Conservation (phyloP, 148 eudicot genomes). For the Rhododendron vialii region DNA sequence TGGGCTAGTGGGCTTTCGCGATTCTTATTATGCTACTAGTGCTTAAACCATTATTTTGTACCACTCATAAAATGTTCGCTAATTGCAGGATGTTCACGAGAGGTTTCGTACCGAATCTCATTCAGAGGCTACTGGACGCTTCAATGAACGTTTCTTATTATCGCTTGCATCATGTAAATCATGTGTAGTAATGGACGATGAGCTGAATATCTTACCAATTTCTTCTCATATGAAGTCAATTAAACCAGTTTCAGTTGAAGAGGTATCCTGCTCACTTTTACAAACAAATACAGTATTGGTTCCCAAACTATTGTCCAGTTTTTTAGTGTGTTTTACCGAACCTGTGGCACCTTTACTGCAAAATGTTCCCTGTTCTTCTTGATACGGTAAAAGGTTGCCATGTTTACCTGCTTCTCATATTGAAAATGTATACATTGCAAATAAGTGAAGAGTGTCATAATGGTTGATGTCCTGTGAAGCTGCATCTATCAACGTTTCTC, state of each 20-base stretch:
- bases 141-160: slow-evolving; percentile 88
- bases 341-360: neutral
- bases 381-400: neutral
- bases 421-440: neutral
- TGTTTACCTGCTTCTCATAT: neutral
- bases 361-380: neutral
- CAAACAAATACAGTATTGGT: neutral
- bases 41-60: neutral
- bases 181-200: slow-evolving; percentile 93
- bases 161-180: slow-evolving; percentile 86
- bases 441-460: neutral
- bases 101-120: slow-evolving; percentile 95
- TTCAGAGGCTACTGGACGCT: slow-evolving; percentile 69
- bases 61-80: neutral
- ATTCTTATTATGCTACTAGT: neutral
- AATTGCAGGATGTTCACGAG: slow-evolving; percentile 86
- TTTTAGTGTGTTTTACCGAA: neutral
- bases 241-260: slow-evolving; percentile 54
- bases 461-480: neutral
- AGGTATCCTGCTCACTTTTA: slow-evolving; percentile 43
- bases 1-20: neutral
- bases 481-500: neutral
- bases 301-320: neutral
- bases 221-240: slow-evolving; percentile 88
- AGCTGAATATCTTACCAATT: slow-evolving; percentile 82